Percentiles rank a stretch among this genome's conserved stretches.
Conservation (phyloP, 371 early-diverging fungal species). For the Apophysomyces variabilis region DNA sequence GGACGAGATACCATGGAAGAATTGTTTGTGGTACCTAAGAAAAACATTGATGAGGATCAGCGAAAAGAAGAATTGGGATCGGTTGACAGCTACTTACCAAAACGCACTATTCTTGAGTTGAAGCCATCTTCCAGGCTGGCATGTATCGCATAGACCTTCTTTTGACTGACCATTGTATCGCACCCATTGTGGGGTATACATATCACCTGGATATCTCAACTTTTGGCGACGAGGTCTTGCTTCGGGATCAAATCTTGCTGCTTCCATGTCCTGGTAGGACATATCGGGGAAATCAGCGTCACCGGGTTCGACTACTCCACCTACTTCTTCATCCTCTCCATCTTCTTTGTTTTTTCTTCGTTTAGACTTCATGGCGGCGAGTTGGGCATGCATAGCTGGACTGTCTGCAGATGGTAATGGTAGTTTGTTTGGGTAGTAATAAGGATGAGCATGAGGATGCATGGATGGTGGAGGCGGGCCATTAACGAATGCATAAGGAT, state of each 20-base stretch:
- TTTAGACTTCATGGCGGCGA: slow-evolving; percentile 22
- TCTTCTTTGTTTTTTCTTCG: slow-evolving; percentile 28
- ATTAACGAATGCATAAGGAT: slow-evolving; percentile 13
- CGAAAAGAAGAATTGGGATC: neutral
- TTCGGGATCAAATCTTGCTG: slow-evolving; percentile 45
- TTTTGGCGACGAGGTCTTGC: slow-evolving; percentile 71
- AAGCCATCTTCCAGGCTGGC: slow-evolving; percentile 87
- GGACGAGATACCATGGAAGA: slow-evolving; percentile 90
- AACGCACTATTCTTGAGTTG: slow-evolving; percentile 93
- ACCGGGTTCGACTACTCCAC: slow-evolving; percentile 25
- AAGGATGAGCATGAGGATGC: slow-evolving; percentile 21
- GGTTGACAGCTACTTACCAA: slow-evolving; percentile 62
- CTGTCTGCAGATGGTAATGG: slow-evolving; percentile 14
- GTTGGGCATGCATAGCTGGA: slow-evolving; percentile 5
- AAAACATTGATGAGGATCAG: neutral
- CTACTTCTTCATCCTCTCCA: slow-evolving; percentile 24
- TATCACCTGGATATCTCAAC: slow-evolving; percentile 74
- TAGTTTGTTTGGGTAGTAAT: slow-evolving; percentile 19
- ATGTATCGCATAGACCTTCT: slow-evolving; percentile 90
- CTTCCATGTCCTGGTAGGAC: slow-evolving; percentile 49
- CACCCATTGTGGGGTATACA: slow-evolving; percentile 91
- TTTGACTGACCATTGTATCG: slow-evolving; percentile 78
- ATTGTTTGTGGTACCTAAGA: slow-evolving; percentile 91
- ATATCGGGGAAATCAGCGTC: slow-evolving; percentile 54
- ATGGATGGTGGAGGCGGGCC: slow-evolving; percentile 10